Evolutionary conservation across 331 rosid species (phyloP).

Genomic region (Dryas integrifolia): DNA sequence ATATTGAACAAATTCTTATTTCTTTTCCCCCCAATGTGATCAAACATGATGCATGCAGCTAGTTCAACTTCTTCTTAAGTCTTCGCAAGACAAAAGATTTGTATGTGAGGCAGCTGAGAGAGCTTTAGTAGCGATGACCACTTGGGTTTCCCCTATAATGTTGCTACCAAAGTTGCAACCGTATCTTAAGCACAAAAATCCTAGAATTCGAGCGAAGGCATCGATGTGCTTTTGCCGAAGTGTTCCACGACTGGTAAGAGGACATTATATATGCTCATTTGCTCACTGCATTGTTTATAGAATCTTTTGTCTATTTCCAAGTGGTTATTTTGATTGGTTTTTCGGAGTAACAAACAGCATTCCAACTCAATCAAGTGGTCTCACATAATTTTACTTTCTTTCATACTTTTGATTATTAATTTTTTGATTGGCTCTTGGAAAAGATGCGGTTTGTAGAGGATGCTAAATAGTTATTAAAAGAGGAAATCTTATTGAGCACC

Average conservation of each 20-base stretch:
- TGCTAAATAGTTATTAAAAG: slow-evolving; percentile 1
- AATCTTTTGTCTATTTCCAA: background rate
- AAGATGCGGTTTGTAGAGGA: background rate
- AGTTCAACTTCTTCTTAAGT: slow-evolving; percentile 91
- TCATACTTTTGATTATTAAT: background rate
- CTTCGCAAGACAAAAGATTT: slow-evolving; percentile 97
- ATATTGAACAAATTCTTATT: slow-evolving; percentile 14
- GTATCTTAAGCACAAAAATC: slow-evolving; percentile 76
- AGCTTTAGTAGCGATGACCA: slow-evolving; percentile 83
- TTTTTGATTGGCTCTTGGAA: background rate
- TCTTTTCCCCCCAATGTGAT: slow-evolving; percentile 16
- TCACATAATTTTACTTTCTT: background rate
- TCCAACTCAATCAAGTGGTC: background rate
- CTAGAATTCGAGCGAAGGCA: slow-evolving; percentile 95
- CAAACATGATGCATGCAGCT: slow-evolving; percentile 54
- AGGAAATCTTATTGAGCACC: background rate
- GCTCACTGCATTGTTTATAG: background rate
- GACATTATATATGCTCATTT: slow-evolving; percentile 21
- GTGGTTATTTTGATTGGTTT: background rate
- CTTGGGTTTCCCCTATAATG: slow-evolving; percentile 64
- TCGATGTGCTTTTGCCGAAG: slow-evolving; percentile 80
- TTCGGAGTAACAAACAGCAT: background rate
- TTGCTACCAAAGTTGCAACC: slow-evolving; percentile 88
- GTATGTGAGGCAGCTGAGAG: slow-evolving; percentile 98
- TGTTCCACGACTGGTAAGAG: slow-evolving; percentile 75